phyloP scores from a whole-genome alignment of 2,329 filamentous ascomycete species.

The Alternaria metachromatica region DNA sequence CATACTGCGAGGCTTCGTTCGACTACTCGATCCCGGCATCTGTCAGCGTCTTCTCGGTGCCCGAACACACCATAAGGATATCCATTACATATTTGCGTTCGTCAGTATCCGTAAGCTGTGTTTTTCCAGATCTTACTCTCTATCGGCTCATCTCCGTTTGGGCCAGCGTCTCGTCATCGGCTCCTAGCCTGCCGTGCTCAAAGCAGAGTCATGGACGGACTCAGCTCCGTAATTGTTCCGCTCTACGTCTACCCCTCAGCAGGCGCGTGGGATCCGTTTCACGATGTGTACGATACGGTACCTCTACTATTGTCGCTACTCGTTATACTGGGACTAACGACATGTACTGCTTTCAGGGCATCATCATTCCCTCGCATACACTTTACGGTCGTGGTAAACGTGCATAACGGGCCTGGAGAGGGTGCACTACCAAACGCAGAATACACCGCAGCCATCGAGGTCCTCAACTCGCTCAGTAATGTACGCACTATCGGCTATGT shows the following conservation, averaged over 20 bases:
- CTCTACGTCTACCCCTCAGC: conserved; percentile 58
- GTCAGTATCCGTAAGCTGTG: conserved; percentile 9
- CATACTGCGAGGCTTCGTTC: conserved; percentile 18
- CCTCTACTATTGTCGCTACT: conserved; percentile 1
- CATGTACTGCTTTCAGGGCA: conserved; percentile 29
- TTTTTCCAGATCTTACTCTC: background rate
- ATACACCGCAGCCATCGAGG: conserved; percentile 52
- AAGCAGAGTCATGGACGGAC: conserved; percentile 18
- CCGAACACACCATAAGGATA: conserved; percentile 14
- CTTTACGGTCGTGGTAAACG: conserved; percentile 60
- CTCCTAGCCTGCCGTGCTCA: conserved; percentile 9
- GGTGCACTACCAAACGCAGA: conserved; percentile 51
- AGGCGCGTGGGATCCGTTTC: conserved; percentile 56
- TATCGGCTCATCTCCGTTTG: background rate
- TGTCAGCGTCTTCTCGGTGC: conserved; percentile 19
- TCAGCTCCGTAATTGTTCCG: conserved; percentile 53
- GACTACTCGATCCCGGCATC: conserved; percentile 20
- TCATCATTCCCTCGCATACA: conserved; percentile 48
- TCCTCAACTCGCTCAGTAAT: conserved; percentile 54
- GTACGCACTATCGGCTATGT: conserved; percentile 59
- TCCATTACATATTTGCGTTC: conserved; percentile 2
- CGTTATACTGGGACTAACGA: background rate
- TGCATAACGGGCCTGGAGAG: conserved; percentile 56
- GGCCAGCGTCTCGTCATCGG: conserved; percentile 3
- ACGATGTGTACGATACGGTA: conserved; percentile 47